Percentiles rank a stretch among this genome's conserved stretches.
Evolutionary conservation across 2,329 filamentous ascomycete genomes (phyloP).

Genomic region (Ophiostoma quercus): DNA sequence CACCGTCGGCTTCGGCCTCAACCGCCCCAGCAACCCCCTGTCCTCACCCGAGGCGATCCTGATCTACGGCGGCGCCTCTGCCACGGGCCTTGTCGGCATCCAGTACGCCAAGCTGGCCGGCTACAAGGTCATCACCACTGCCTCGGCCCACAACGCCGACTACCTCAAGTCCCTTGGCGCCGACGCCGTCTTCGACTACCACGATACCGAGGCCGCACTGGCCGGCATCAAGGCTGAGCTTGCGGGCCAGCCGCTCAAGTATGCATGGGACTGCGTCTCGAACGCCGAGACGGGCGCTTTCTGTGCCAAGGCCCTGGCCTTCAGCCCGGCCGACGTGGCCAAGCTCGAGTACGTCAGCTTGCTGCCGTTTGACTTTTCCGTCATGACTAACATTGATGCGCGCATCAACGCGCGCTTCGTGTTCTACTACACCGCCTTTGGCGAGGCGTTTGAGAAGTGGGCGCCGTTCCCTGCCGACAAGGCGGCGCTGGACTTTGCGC

Average conservation of each 20-base stretch:
- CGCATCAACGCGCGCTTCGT: conserved; percentile 30
- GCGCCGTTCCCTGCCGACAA: conserved; percentile 22
- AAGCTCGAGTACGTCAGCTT: conserved; percentile 25
- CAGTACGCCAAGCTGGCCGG: conserved; percentile 42
- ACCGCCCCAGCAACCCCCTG: conserved; percentile 39
- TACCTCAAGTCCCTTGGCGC: conserved; percentile 43
- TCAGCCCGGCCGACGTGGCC: conserved; percentile 7
- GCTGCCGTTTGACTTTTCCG: conserved; percentile 17
- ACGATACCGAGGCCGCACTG: conserved; percentile 26
- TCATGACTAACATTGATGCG: conserved; percentile 45
- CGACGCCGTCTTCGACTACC: conserved; percentile 45
- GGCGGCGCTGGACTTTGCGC: conserved; percentile 34
- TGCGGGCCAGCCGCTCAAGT: conserved; percentile 29
- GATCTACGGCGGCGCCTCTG: conserved; percentile 49
- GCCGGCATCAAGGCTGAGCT: conserved; percentile 30
- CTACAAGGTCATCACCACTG: conserved; percentile 38
- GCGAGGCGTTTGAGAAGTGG: conserved; percentile 32
- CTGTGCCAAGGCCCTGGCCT: conserved; percentile 30
- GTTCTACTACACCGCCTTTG: conserved; percentile 35
- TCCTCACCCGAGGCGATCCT: conserved; percentile 36
- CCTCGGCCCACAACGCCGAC: conserved; percentile 38
- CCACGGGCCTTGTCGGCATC: conserved; percentile 50
- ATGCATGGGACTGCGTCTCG: conserved; percentile 38
- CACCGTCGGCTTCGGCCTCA: conserved; percentile 38
- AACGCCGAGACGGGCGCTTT: conserved; percentile 31